Evolutionary conservation across 2,329 filamentous ascomycete genomes (phyloP), one percentile per base, ranked within the genome.

Genomic region (Dendrostoma leiphaemia): DNA sequence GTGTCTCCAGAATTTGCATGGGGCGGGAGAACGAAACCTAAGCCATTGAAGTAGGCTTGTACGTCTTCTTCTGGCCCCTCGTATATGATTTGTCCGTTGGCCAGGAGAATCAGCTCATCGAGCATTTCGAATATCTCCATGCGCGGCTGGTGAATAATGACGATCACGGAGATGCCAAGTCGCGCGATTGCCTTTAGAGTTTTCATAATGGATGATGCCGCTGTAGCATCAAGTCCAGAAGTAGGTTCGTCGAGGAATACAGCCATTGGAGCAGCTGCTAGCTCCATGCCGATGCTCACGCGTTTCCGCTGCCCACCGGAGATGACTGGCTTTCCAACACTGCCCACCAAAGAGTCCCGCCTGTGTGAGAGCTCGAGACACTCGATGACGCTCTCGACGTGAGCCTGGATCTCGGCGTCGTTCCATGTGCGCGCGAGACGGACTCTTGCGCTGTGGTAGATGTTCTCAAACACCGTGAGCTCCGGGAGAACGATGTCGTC

Each of bases 381-480:
- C 48, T 77, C 75, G 28, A 84, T 75, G n/a, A 84, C 70, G 5
- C 77, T 71, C 45, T 83, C 74, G n/a, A 83, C 80, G 56, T 83
- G 79, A 17, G 71, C 67, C 34, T 76, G 66, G 34, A 83, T 78
- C 3, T 81, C 77, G 12, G 58, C 60, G 34, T 77, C 72, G 3
- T 66, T 70, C 80, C 79, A 84, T 4, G 69, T 75, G 2, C 73
- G 67, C 0, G 81, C 80, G 13, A 85, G 68, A 15, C 79, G 74
- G 31, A 83, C 72, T 13, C 75, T 72, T 15, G 81, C 82, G 0
- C 80, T 83, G 58, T 85, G 81, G 4, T 83, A 67, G 38, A 86
- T 83, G 54, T 85, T 85, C 63, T 86, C 83, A 48, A 76, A 75
- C 5, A 85, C 81, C 0, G 82, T 85, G 43, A 85, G 66, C 62